These are phyloP conservation scores for Rhizophagus prolifer DNA, from an alignment of 192 early-diverging fungal species.

Conservation along the genomic window DNA sequence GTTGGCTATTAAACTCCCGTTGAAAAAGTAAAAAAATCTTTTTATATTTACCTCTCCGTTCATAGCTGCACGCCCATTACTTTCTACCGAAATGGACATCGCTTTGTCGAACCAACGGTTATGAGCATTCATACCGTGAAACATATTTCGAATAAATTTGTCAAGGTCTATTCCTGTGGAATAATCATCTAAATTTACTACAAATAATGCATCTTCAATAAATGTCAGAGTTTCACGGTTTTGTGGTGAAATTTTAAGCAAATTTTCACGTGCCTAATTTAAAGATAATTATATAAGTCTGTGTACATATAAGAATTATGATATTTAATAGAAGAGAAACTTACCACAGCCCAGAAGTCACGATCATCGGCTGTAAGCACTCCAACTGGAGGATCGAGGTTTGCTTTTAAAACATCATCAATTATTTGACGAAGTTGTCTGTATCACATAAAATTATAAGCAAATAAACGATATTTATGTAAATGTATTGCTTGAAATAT, in stretches of 20 bases:
- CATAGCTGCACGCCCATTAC: slow-evolving; percentile 67
- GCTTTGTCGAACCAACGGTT: slow-evolving; percentile 93
- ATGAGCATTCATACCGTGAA: slow-evolving; percentile 68
- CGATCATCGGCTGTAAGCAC: slow-evolving; percentile 78
- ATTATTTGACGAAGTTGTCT: slow-evolving; percentile 64
- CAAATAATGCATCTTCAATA: slow-evolving; percentile 78
- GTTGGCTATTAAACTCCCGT: no score
- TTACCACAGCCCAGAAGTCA: slow-evolving; percentile 69
- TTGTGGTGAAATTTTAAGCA: slow-evolving; percentile 56
- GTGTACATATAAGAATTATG: neutral
- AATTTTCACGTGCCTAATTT: slow-evolving; percentile 56
- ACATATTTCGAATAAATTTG: slow-evolving; percentile 44
- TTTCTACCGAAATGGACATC: slow-evolving; percentile 65
- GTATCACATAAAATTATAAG: slow-evolving; percentile 26
- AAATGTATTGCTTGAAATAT: neutral
- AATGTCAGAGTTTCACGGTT: slow-evolving; percentile 59
- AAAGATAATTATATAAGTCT: neutral
- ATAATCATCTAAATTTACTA: slow-evolving; percentile 74
- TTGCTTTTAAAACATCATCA: slow-evolving; percentile 43
- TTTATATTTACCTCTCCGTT: slow-evolving; percentile 50
- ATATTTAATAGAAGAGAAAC: neutral
- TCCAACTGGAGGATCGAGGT: slow-evolving; percentile 57
- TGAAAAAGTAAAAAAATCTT: slow-evolving; percentile 28
- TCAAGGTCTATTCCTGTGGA: slow-evolving; percentile 36
- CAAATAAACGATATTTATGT: neutral